Base-by-base conservation (phyloP, 768 basidiomycete genomes). In the Aureoboletus auriporus region DNA sequence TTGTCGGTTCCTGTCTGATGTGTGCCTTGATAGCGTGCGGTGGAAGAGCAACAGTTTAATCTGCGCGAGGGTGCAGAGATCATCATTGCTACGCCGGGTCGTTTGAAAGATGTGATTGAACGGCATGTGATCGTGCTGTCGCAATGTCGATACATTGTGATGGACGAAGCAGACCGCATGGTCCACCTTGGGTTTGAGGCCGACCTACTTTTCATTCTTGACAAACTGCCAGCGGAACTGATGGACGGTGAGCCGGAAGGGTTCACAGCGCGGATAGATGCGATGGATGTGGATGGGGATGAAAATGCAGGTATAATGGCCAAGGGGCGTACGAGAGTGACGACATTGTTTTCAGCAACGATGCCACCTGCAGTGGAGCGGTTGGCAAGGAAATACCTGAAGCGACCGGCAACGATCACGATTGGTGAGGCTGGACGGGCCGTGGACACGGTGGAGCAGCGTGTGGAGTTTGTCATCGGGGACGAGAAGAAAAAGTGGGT, bases 121-220 rank as follows among this genome's bases (percentile, higher is more conserved):
- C 84, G 93, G 17, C 90, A 89, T 66, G 92, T 98, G 39, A 77
- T 99, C 37, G 96, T 99, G 16, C 78, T 99, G 38, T 88, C 89
- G 7, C 96, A 99, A 68, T 98, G 96, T 68, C 91, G 92, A 2
- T 98, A 99, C 63, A 86, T 99, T 50, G 95, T 99, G 56, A 96
- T 99, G 96, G 96, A 99, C 66, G 96, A 99, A 75, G 96, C 96
- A 13, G 96, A 99, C 67, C 82, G 96, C 44, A 98, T 99, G 96
- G 94, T 99, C 52, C 85, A 94, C 62, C 83, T 98, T 28, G 96
- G 96, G 13, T 99, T 99, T 65, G 96, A 99, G 68, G 81, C 79
- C 13, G 94, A 96, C 65, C 71, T 99, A 39, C 92, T 88, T 23
- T 96, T 91, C 67, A 98, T 99, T 59, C 72, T 99, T 52, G 95